Evolutionary conservation across 1,284 basidiomycete genomes (phyloP).

Genomic region (Uromyces viciae-fabae): DNA sequence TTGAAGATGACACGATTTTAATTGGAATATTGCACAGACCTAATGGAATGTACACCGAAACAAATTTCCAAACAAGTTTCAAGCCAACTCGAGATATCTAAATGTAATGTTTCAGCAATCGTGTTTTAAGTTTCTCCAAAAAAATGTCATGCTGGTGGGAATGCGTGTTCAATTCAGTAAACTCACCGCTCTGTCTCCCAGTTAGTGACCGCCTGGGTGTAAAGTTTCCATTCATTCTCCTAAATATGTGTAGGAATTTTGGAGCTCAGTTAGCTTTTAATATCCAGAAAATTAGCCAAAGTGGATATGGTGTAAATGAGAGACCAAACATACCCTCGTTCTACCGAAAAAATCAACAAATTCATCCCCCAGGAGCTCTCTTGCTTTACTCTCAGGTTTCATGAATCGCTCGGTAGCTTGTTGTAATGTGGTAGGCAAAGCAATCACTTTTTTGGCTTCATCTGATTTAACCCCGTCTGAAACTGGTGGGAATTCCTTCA

Average conservation of each 20-base stretch:
- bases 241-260: neutral
- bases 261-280: neutral
- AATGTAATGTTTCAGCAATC: neutral
- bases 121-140: neutral
- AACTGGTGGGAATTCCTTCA: slow-evolving; percentile 15
- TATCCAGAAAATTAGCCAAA: neutral
- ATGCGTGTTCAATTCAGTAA: neutral
- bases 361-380: slow-evolving; percentile 21
- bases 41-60: no score
- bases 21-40: no score
- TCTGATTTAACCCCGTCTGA: neutral
- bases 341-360: slow-evolving; percentile 40
- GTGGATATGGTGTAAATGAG: neutral
- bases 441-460: neutral
- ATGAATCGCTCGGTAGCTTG: slow-evolving; percentile 37
- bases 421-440: slow-evolving; percentile 25
- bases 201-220: slow-evolving; percentile 39
- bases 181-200: slow-evolving; percentile 43
- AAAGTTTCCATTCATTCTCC: slow-evolving; percentile 44
- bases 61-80: no score
- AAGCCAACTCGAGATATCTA: slow-evolving; percentile 29
- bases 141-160: neutral
- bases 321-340: slow-evolving; percentile 14
- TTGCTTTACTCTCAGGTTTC: slow-evolving; percentile 31
- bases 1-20: no score